Conservation (phyloP, 2,329 filamentous ascomycete species). For the Botrytis fabae region DNA sequence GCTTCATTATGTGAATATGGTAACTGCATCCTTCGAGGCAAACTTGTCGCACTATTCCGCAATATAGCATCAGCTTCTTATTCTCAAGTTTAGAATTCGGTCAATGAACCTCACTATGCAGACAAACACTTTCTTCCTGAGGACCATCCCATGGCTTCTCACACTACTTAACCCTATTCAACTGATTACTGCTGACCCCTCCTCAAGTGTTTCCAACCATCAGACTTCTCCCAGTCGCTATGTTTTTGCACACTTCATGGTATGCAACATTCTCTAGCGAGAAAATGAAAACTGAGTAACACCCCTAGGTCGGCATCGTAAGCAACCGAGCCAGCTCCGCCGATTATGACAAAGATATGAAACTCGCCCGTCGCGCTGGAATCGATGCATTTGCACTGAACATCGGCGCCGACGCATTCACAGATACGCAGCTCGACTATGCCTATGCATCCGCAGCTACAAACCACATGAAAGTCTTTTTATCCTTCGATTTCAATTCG, state of each 20-base stretch:
- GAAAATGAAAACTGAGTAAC: not conserved
- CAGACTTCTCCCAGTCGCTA: not conserved
- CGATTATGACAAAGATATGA: conserved; percentile 30
- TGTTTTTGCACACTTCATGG: conserved; percentile 33
- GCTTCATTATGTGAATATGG: not conserved
- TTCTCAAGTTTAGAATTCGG: not conserved
- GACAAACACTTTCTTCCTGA: not conserved
- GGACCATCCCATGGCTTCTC: conserved; percentile 8
- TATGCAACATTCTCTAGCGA: not conserved
- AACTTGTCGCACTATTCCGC: not conserved
- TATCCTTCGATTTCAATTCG: conserved; percentile 40
- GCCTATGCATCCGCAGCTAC: conserved; percentile 37
- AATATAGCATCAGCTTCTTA: not conserved
- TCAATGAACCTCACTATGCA: conserved; percentile 11
- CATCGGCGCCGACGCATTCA: conserved; percentile 39
- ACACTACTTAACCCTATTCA: not conserved
- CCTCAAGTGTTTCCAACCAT: not conserved
- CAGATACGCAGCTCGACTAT: conserved; percentile 35
- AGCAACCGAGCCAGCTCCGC: conserved; percentile 26
- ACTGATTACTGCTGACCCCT: not conserved
- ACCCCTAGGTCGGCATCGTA: conserved; percentile 28
- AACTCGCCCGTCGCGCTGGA: conserved; percentile 36
- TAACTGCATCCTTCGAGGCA: not conserved
- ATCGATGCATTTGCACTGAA: conserved; percentile 43
- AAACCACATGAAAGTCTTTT: conserved; percentile 39